Conservation (phyloP, 1,139 yeast genomes). For the Yamadazyma pseudoaaseri region DNA sequence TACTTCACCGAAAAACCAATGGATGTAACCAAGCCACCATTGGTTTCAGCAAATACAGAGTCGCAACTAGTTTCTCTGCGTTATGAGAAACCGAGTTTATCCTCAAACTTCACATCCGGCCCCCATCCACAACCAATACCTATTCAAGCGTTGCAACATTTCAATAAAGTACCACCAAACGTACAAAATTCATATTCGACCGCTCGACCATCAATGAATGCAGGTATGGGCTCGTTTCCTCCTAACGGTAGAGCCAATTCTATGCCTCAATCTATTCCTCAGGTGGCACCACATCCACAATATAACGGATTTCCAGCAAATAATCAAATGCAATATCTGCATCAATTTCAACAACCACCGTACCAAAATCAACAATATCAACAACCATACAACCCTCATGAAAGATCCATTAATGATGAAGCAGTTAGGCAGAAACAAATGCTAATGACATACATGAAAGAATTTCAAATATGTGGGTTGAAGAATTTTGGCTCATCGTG, state of each 20-base stretch:
- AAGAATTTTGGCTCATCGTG: constrained; percentile 72
- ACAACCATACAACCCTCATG: constrained; percentile 14
- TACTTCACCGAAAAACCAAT: too few species aligned
- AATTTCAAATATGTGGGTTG: constrained; percentile 60
- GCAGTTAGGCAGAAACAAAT: constrained; percentile 13
- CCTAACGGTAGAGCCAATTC: neutral
- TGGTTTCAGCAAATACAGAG: constrained; percentile 4
- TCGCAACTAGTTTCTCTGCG: neutral
- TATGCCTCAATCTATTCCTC: neutral
- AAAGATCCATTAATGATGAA: constrained; percentile 4
- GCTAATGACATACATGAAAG: constrained; percentile 24
- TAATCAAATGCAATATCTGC: neutral
- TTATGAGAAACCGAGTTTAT: neutral
- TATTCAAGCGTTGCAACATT: neutral
- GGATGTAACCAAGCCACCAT: constrained; percentile 2
- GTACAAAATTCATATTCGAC: neutral
- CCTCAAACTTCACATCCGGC: neutral
- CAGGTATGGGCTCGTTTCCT: neutral
- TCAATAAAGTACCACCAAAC: neutral
- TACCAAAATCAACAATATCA: constrained; percentile 2
- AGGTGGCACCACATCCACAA: neutral
- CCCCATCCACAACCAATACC: too few species aligned
- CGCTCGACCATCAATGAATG: neutral
- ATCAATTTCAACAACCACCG: neutral
- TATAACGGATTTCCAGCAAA: neutral